Evolutionary conservation across 1,284 basidiomycete species (phyloP), one percentile per base, ranked within the genome.

Genomic region (Malassezia vespertilionis): DNA sequence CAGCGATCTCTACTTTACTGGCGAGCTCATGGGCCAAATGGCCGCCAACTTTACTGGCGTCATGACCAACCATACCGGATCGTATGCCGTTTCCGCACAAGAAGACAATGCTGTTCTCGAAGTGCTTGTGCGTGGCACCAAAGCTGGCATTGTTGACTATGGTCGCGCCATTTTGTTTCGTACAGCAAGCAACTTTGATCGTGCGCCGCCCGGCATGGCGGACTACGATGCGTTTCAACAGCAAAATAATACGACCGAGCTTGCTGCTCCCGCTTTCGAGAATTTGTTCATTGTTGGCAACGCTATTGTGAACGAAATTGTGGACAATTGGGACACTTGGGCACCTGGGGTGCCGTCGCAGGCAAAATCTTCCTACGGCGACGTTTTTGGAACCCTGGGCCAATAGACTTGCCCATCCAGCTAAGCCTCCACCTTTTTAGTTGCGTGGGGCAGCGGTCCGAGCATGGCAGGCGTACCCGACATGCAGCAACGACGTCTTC

Each of bases 71-170:
- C 71, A 71, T 18, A 58, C 60, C 2, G 74, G 59, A n/a, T 56
- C 56, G 28, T 77, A 76, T 61, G 73, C 73, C 46, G 69, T 74
- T 15, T 75, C 75, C 5, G 74, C 75, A 9, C 75, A 78, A 56
- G 77, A 78, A 58, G 77, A 77, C 64, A 77, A 76, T 53, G 76
- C 74, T 14, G 72, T 71, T 20, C 73, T 77, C 26, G 75, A 74
- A 43, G 71, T 72, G 2, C 71, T 77, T 42, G 53, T 77, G 21
- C 72, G 76, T 22, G 74, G 71, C 2, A 66, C 72, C 39, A 59
- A 71, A 34, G 69, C 72, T 18, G 68, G 71, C 1, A 58, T 69
- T 23, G 63, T 75, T 48, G 76, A 77, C 61, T 77, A 76, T 58
- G 56, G 68, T 2, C 71, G 76, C 33, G 65, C 76, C 35, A 71